phyloP scores from a whole-genome alignment of 352 stramenopile genomes.

The Globisporangium apiculatum region DNA sequence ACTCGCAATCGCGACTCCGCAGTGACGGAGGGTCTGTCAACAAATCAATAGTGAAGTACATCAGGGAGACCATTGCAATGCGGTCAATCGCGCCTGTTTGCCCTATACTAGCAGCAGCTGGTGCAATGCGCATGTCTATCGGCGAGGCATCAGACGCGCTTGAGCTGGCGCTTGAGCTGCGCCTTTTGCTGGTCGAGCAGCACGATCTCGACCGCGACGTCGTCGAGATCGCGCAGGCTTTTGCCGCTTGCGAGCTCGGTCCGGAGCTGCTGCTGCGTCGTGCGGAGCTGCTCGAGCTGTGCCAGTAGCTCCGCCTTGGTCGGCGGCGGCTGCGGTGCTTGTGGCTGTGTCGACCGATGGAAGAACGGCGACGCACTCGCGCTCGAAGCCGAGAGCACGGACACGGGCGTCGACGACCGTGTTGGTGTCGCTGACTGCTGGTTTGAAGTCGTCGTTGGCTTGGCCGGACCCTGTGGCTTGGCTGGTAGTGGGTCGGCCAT shows the following conservation, averaged over 20 bases:
- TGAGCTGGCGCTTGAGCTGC: constrained; percentile 41
- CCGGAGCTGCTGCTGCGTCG: constrained; percentile 24
- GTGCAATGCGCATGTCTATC: not conserved
- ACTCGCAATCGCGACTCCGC: constrained; percentile 25
- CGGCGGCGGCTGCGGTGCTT: constrained; percentile 10
- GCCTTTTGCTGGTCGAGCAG: constrained; percentile 52
- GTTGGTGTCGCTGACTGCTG: not conserved
- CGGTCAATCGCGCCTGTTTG: not conserved
- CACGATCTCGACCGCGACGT: constrained; percentile 40
- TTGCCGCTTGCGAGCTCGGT: constrained; percentile 14
- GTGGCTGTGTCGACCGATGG: constrained; percentile 13
- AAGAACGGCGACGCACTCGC: constrained; percentile 25
- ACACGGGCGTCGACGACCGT: constrained; percentile 6
- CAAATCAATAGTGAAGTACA: no score
- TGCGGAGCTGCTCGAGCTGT: constrained; percentile 29
- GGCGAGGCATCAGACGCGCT: constrained; percentile 20
- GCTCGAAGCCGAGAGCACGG: constrained; percentile 18
- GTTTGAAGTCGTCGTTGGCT: not conserved
- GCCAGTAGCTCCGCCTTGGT: constrained; percentile 36
- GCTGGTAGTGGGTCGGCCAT: constrained; percentile 13
- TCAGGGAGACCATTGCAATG: not conserved
- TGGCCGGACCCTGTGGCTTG: not conserved
- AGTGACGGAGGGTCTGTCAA: not conserved
- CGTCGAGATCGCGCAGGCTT: constrained; percentile 16
- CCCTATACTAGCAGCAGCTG: no score